A percentile compares a stretch with the other conserved stretches of the same genome.
These are phyloP conservation scores for Cucurbita moschata DNA, from an alignment of 306 rosid species.

Conservation along the genomic window DNA sequence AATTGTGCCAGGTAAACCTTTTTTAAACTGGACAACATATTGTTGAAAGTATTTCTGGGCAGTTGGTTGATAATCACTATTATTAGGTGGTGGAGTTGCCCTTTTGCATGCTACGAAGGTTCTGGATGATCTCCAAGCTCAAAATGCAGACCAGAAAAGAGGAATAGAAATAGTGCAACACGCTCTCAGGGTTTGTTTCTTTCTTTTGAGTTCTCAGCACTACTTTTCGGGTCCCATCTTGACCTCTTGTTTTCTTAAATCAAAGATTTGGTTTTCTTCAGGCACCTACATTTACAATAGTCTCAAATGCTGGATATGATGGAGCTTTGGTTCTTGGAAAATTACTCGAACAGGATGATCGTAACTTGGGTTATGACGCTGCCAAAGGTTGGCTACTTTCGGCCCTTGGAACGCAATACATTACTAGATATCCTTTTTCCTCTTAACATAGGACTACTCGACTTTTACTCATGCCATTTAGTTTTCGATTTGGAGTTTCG, in stretches of 20 bases:
- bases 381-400: conserved; percentile 46
- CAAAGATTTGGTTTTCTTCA: conserved; percentile 16
- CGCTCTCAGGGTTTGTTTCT: conserved; percentile 60
- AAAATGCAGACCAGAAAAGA: conserved; percentile 68
- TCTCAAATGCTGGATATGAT: conserved; percentile 74
- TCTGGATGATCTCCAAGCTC: conserved; percentile 49
- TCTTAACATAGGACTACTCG: not conserved
- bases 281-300: conserved; percentile 72
- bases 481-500: not conserved
- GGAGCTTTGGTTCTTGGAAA: conserved; percentile 61
- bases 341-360: conserved; percentile 76
- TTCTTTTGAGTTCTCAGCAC: not conserved
- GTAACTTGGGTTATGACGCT: conserved; percentile 56
- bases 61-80: conserved; percentile 9
- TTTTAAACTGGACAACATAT: not conserved
- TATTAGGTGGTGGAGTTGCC: conserved; percentile 92
- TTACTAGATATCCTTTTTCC: not conserved
- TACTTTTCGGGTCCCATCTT: not conserved
- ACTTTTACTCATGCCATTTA: not conserved
- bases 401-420: not conserved
- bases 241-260: not conserved
- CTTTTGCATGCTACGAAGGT: conserved; percentile 67
- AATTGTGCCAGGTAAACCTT: conserved; percentile 63
- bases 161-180: conserved; percentile 74
- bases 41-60: not conserved